phyloP scores from a whole-genome alignment of 2,329 filamentous ascomycete genomes.

The Paraphoma sp. region DNA sequence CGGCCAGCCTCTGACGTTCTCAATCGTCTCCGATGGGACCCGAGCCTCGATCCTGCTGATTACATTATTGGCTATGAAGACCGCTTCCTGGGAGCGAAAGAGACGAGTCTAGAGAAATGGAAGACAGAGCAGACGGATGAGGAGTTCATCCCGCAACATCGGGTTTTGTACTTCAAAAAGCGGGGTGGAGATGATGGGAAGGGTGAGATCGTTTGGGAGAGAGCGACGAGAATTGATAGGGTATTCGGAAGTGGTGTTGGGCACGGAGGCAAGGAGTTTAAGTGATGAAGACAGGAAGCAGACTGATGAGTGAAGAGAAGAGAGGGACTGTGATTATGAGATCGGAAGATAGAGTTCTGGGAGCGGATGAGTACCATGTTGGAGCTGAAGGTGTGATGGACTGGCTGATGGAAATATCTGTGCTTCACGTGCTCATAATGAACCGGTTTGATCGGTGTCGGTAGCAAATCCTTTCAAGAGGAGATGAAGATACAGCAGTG shows the following conservation, averaged over 20 bases:
- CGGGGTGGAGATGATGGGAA: conserved; percentile 29
- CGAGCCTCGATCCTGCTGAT: conserved; percentile 50
- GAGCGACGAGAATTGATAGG: conserved; percentile 54
- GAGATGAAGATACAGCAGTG: no score
- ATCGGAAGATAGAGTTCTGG: no score
- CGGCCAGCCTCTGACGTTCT: conserved; percentile 53
- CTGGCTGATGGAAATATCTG: no score
- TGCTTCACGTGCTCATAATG: no score
- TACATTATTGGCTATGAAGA: conserved; percentile 63
- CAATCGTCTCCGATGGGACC: conserved; percentile 59
- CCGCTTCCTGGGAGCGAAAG: conserved; percentile 58
- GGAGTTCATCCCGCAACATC: conserved; percentile 64
- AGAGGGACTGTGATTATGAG: no score
- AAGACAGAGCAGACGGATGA: conserved; percentile 61
- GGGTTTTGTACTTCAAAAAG: conserved; percentile 59
- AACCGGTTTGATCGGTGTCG: no score
- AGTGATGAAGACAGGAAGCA: background rate
- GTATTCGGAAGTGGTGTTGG: conserved; percentile 54
- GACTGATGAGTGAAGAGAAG: no score
- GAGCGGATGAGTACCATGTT: no score
- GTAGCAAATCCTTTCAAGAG: no score
- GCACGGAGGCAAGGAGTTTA: conserved; percentile 1
- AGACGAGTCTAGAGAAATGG: conserved; percentile 58
- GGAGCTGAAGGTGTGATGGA: no score
- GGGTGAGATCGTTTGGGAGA: conserved; percentile 56